Evolutionary conservation across 208 protist species (phyloP).

Genomic region (Porcisia hertigi): DNA sequence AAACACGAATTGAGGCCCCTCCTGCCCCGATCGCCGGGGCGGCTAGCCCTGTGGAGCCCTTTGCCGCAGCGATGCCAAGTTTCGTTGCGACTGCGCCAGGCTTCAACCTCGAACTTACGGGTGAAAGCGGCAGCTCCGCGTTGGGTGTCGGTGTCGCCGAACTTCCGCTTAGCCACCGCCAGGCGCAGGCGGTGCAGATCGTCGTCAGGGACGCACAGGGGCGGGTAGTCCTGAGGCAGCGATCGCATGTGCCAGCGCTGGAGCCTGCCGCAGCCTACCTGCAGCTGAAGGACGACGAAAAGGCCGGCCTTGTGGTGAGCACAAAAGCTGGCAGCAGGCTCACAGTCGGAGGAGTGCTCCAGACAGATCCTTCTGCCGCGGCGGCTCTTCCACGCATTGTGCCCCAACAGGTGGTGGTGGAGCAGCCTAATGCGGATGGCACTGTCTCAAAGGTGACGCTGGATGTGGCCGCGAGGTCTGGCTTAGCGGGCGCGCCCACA

Average conservation of each 20-base stretch:
- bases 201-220: conserved; percentile 46
- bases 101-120: conserved; percentile 59
- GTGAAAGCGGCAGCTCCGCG: conserved; percentile 52
- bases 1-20: conserved; percentile 39
- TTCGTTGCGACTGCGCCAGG: conserved; percentile 48
- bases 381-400: conserved; percentile 25
- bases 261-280: conserved; percentile 34
- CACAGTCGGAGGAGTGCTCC: conserved; percentile 17
- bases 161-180: conserved; percentile 48
- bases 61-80: not conserved
- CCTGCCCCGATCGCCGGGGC: not conserved
- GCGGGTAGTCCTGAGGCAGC: conserved; percentile 55
- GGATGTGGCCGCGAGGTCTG: conserved; percentile 29
- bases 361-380: conserved; percentile 15
- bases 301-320: conserved; percentile 26
- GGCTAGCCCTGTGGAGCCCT: not conserved
- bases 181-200: conserved; percentile 55
- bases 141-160: conserved; percentile 40
- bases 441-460: conserved; percentile 30
- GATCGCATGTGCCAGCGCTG: conserved; percentile 46
- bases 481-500: not conserved
- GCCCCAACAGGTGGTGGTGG: conserved; percentile 34
- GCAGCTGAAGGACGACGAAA: conserved; percentile 36
- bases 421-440: conserved; percentile 41
- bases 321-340: conserved; percentile 14